Evolutionary conservation across 2,329 filamentous ascomycete species (phyloP).

Genomic region (Epichloe gansuensis): DNA sequence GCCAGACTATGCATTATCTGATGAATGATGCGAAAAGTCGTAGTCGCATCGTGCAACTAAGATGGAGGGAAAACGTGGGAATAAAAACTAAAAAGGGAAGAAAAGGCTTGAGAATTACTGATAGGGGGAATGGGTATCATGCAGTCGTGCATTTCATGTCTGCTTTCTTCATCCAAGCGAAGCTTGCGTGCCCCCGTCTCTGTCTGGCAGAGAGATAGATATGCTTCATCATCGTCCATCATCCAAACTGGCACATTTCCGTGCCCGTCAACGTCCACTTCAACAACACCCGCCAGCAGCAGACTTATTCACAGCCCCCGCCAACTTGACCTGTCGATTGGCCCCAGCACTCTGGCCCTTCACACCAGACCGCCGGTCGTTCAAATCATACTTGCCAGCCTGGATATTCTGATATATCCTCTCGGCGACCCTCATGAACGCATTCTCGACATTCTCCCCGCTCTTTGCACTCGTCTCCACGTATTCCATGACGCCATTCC

Average conservation of each 20-base stretch:
- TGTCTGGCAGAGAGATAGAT: neutral
- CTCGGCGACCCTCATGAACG: conserved; percentile 87
- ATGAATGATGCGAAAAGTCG: neutral
- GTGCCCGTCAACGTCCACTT: conserved; percentile 6
- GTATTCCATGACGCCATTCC: conserved; percentile 81
- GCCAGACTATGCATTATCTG: neutral
- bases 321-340: conserved; percentile 33
- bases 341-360: conserved; percentile 53
- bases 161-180: conserved; percentile 1
- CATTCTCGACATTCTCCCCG: conserved; percentile 83
- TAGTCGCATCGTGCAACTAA: neutral
- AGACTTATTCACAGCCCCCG: conserved; percentile 24
- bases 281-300: conserved; percentile 36
- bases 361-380: conserved; percentile 82
- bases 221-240: neutral
- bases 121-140: conserved; percentile 4
- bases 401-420: conserved; percentile 96
- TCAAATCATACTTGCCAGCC: conserved; percentile 85
- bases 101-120: neutral
- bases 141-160: conserved; percentile 2
- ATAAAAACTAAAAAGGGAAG: neutral
- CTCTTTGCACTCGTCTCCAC: conserved; percentile 95
- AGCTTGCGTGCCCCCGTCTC: neutral
- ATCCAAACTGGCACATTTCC: neutral
- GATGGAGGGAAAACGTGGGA: neutral